These are phyloP conservation scores for Limonium bicolor DNA, from an alignment of 148 eudicot species.

Conservation along the genomic window DNA sequence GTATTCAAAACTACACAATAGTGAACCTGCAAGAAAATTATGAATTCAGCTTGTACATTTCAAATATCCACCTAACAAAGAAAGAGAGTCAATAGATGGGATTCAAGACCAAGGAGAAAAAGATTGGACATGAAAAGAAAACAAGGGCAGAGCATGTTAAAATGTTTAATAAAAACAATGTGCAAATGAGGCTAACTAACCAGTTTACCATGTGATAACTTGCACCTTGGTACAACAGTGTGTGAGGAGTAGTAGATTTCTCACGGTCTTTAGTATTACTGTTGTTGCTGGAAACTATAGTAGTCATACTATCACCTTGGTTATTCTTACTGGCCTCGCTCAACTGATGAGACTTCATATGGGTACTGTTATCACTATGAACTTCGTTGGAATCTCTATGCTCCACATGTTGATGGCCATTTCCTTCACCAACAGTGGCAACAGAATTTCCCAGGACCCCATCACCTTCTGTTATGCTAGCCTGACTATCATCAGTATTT, in stretches of 20 bases:
- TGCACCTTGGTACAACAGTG: slow-evolving; percentile 51
- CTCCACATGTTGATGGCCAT: slow-evolving; percentile 22
- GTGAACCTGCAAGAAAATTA: too few relatives aligned
- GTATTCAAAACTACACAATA: too few relatives aligned
- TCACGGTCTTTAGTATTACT: slow-evolving; percentile 38
- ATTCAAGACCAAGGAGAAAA: neutral
- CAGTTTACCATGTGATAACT: slow-evolving; percentile 98
- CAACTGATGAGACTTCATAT: slow-evolving; percentile 15
- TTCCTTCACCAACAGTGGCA: slow-evolving; percentile 15
- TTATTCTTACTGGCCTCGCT: slow-evolving; percentile 19
- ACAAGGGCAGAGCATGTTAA: neutral
- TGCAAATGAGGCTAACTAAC: slow-evolving; percentile 29
- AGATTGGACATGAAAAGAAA: neutral
- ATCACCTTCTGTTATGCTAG: slow-evolving; percentile 8
- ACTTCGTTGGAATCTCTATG: slow-evolving; percentile 23
- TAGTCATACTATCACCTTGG: slow-evolving; percentile 18
- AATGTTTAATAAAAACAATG: neutral
- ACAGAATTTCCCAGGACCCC: slow-evolving; percentile 22
- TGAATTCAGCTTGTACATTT: too few relatives aligned
- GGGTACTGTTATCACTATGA: slow-evolving; percentile 15
- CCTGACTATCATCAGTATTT: slow-evolving; percentile 15
- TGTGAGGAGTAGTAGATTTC: slow-evolving; percentile 29
- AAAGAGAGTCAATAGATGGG: neutral
- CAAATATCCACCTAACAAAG: too few relatives aligned
- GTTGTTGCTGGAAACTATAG: slow-evolving; percentile 13